Evolutionary conservation across 164 flowering plant species (phyloP), one percentile per base, ranked within the genome.

Genomic region (Vitis rupestris): DNA sequence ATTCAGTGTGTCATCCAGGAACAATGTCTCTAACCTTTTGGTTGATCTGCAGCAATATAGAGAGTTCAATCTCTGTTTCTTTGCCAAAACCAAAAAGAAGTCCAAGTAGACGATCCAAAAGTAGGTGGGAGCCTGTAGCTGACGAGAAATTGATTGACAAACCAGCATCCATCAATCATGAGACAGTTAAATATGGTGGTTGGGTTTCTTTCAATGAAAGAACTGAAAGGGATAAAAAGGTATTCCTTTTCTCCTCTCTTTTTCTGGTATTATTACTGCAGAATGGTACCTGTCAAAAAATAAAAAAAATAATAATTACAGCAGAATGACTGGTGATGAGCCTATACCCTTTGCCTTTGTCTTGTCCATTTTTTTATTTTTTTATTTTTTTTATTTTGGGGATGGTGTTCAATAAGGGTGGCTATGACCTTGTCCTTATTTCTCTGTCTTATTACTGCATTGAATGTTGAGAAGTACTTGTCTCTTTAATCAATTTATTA

Each of bases 81-180:
- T 67, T 83, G 68, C 61, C 89, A 67, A 86, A 84, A 64, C 81
- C 68, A 75, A 85, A 77, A 76, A 85, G 82, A 77, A 92, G 93
- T 81, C 97, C 98, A 2, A 82, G 80, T 71, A 92, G 90, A 74
- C 88, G 94, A 68, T 49, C 84, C 61, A 92, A 90, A 80, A 95
- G 99, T 80, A 86, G 99, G 82, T 95, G 99, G 99, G 99, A 91
- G 81, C 99, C 99, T 63, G 47, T 93, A 65, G 75, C 86, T 1
- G 97, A 88, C 76, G 95, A 86, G 66, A 90, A 87, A 76, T 50
- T 83, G 62, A 76, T 75, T 67, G 88, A 81, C 30, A 86, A 83
- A 60, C 67, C 73, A 23, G 60, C 77, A 55, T 63, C 89, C 60
- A 65, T 75, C 63, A 77, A 71, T 71, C 79, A 69, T 63, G 82